Conservation (phyloP, 208 protist genomes). For the Borovskyia barvae region DNA sequence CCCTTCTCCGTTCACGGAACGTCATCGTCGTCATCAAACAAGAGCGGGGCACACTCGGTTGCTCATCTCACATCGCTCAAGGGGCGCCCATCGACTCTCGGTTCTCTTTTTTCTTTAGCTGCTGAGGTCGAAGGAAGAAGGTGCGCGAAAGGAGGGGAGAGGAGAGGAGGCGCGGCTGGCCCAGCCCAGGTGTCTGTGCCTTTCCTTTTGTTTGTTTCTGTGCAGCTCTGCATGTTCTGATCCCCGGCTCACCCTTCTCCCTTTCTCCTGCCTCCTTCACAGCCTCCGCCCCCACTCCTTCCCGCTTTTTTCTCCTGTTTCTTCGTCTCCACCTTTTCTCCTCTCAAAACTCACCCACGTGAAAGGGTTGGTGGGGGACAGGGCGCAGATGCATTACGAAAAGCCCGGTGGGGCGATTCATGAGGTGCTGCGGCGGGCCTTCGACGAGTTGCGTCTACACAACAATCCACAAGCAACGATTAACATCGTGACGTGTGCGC, state of each 20-base stretch:
- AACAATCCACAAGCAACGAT: constrained; percentile 64
- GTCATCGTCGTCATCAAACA: background rate
- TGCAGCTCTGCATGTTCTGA: no score
- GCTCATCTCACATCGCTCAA: no score
- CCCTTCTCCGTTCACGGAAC: background rate
- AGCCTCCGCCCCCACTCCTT: no score
- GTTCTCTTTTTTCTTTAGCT: background rate
- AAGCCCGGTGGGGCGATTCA: constrained; percentile 66
- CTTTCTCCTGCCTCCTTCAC: no score
- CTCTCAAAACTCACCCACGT: no score
- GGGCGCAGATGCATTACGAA: constrained; percentile 56
- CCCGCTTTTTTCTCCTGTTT: constrained; percentile 4
- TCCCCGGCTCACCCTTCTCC: no score
- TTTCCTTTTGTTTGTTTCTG: constrained; percentile 2
- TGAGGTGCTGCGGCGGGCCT: constrained; percentile 58
- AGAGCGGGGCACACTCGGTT: no score
- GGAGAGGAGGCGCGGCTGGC: background rate
- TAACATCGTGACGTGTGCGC: constrained; percentile 38
- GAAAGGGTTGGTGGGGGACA: no score
- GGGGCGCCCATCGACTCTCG: no score
- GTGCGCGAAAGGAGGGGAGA: background rate
- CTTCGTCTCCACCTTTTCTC: background rate
- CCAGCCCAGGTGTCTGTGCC: background rate
- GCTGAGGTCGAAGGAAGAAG: background rate
- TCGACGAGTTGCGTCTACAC: constrained; percentile 59